A percentile compares a stretch with the other conserved stretches of the same genome.
These are phyloP conservation scores for Purshia tridentata DNA, from an alignment of 306 rosid genomes.

Conservation along the genomic window DNA sequence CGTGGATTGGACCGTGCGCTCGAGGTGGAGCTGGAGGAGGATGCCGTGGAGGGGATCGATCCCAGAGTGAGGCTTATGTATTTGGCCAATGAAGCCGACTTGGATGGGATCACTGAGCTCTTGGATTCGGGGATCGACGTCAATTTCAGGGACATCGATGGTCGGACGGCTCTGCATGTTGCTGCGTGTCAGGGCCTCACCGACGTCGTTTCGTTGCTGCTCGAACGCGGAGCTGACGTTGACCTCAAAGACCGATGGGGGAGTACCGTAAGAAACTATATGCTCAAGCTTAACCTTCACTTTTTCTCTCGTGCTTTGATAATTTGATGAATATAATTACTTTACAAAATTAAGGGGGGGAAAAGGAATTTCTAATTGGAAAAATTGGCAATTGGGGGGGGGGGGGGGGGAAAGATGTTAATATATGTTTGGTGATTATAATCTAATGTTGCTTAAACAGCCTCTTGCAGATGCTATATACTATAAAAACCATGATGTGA, in stretches of 20 bases:
- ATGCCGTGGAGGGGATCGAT: slow-evolving; percentile 37
- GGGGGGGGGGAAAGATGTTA: background rate
- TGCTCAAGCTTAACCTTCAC: background rate
- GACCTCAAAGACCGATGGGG: slow-evolving; percentile 85
- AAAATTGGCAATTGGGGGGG: background rate
- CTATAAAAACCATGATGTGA: slow-evolving; percentile 70
- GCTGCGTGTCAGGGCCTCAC: slow-evolving; percentile 75
- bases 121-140: slow-evolving; percentile 64
- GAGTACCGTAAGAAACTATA: slow-evolving; percentile 59
- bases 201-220: slow-evolving; percentile 66
- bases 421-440: background rate
- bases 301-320: no score
- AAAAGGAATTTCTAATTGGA: background rate
- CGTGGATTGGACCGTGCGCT: background rate
- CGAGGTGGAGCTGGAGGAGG: slow-evolving; percentile 16
- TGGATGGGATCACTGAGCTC: slow-evolving; percentile 74
- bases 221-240: slow-evolving; percentile 60
- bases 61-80: slow-evolving; percentile 76
- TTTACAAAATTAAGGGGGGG: no score
- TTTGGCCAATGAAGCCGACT: slow-evolving; percentile 71
- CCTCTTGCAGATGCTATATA: slow-evolving; percentile 91
- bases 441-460: slow-evolving; percentile 45
- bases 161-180: slow-evolving; percentile 84
- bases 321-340: no score
- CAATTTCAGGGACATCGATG: slow-evolving; percentile 74